Evolutionary conservation across 1,139 yeast genomes (phyloP), one percentile per base, ranked within the genome.

Genomic region (Trichomonascaceae sp.): DNA sequence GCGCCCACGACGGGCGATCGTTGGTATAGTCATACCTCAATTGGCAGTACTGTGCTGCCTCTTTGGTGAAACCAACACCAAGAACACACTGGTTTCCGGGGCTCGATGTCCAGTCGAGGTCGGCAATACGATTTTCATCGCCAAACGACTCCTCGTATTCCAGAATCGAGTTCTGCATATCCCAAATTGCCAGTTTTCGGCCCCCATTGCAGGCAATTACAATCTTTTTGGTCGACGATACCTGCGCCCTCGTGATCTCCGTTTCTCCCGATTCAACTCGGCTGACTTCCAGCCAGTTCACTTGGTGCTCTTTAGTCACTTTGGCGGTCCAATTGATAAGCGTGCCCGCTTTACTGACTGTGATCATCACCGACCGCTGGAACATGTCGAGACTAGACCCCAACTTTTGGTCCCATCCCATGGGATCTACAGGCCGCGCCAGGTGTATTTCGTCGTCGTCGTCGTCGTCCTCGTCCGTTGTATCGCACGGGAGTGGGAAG

Each of bases 21-120:
- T 82, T 81, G 4, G 95, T 84, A 51, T 87, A 87, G 49, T 87
- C 96, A 52, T 79, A 84, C 37, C 96, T 68, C 41, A 82, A 60
- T 52, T 85, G 94, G 0, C 93, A 76, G 50, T 77, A 84, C 11
- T 84, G 57, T 4, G 76, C 53, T 1, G 80, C 81, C 38, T 67
- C 64, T 14, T 71, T 59, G 8, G 61, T 59, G 46, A 82, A 85
- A 0, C 95, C 95, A 23, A 85, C 74, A 0, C 93, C 79, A 20
- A 87, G 60, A 8, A 87, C 71, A 30, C 85, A 79, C 55, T 79
- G 89, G 6, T 67, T 74, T 46, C 51, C 69, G 16, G 71, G 69
- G 0, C 89, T 72, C 13, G 52, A 44, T 0, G 93, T 80, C 96
- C 96, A 87, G 56, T 77, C 87, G 15, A 77, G 56, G 45, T 76